These are phyloP conservation scores for Mycogone perniciosa DNA, from an alignment of 2,329 filamentous ascomycete genomes.

Conservation along the genomic window DNA sequence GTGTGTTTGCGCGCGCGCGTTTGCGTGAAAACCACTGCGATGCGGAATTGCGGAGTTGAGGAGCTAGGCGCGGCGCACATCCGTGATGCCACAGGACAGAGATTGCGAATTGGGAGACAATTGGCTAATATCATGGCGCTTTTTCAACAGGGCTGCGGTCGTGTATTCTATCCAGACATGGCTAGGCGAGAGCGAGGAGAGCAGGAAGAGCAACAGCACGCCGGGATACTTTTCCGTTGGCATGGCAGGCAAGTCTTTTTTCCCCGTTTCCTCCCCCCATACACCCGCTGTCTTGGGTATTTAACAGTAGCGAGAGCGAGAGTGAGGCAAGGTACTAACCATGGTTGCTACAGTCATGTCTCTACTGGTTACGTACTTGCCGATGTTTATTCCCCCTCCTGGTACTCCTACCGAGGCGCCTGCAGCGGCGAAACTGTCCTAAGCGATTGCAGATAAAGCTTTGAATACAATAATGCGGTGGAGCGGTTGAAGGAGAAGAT, in stretches of 20 bases:
- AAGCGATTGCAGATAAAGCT: not conserved
- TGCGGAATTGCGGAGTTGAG: not conserved
- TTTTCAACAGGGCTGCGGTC: constrained; percentile 40
- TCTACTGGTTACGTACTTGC: constrained; percentile 46
- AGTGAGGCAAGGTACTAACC: not conserved
- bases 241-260: constrained; percentile 63
- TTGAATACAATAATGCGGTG: too few species aligned
- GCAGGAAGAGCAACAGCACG: constrained; percentile 57
- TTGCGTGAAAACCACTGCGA: not conserved
- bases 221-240: constrained; percentile 66
- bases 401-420: constrained; percentile 27
- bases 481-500: too few species aligned
- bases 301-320: not conserved
- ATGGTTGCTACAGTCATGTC: constrained; percentile 46
- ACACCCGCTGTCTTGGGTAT: not conserved
- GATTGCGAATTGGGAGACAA: not conserved
- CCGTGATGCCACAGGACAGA: too few species aligned
- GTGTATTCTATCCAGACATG: constrained; percentile 70
- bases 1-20: not conserved
- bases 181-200: constrained; percentile 67
- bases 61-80: not conserved
- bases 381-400: constrained; percentile 42
- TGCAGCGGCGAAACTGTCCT: constrained; percentile 21
- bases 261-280: not conserved
- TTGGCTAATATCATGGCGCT: not conserved